A percentile compares a stretch with the other conserved stretches of the same genome.
These are phyloP conservation scores for Komagataella populi DNA, from an alignment of 805 yeast genomes.

Conservation along the genomic window DNA sequence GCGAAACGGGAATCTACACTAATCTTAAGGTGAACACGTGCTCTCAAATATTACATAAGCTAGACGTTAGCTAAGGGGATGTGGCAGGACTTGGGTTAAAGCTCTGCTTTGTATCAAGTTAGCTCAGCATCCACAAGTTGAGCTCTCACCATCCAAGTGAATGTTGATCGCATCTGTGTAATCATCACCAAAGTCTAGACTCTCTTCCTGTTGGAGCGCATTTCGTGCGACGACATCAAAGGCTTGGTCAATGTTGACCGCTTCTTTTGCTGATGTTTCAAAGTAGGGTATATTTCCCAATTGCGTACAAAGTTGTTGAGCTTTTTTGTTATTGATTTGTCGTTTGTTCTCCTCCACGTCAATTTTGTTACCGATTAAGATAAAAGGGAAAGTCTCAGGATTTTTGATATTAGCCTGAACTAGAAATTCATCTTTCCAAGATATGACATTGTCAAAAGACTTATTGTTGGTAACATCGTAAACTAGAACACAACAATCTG, in stretches of 20 bases:
- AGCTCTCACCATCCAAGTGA: constrained; percentile 71
- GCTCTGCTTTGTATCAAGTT: background rate
- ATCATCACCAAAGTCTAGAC: constrained; percentile 83
- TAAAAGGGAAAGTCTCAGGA: constrained; percentile 93
- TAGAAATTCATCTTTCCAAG: constrained; percentile 93
- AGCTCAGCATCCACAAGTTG: constrained; percentile 60
- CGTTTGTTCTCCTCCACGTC: constrained; percentile 89
- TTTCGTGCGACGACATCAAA: constrained; percentile 92
- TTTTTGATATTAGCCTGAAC: constrained; percentile 88
- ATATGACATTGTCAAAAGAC: constrained; percentile 75
- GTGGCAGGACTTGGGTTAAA: background rate
- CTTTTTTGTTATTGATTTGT: constrained; percentile 44
- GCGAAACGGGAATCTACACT: background rate
- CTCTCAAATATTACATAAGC: background rate
- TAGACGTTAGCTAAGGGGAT: background rate
- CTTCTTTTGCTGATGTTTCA: constrained; percentile 96
- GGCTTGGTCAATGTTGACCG: constrained; percentile 89
- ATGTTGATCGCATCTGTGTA: constrained; percentile 94
- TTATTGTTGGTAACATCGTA: constrained; percentile 93
- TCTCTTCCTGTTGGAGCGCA: constrained; percentile 91
- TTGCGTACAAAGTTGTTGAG: constrained; percentile 26
- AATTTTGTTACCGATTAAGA: constrained; percentile 86
- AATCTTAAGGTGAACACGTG: background rate
- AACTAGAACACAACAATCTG: constrained; percentile 94
- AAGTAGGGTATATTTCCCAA: constrained; percentile 74